Percentiles rank a stretch among this genome's conserved stretches.
Evolutionary conservation across 305 asterid genomes (phyloP).

Genomic region (Rubia tinctorum): DNA sequence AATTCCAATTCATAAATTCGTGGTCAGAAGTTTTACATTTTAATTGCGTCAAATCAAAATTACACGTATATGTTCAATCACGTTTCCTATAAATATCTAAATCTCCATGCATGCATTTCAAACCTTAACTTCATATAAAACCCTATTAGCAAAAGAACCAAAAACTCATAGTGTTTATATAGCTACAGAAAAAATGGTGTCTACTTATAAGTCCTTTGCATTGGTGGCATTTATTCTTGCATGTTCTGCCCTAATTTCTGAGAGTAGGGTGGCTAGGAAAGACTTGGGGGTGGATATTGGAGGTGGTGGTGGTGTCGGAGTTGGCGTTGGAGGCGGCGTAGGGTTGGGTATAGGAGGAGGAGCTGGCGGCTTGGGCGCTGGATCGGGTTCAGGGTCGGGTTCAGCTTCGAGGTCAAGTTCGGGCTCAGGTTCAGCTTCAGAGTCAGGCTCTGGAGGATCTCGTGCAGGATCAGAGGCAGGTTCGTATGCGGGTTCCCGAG

Average conservation of each 20-base stretch:
- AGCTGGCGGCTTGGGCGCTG: slow-evolving; percentile 27
- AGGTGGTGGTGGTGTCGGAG: slow-evolving; percentile 35
- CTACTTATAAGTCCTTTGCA: slow-evolving; percentile 16
- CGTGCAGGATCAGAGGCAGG: slow-evolving; percentile 38
- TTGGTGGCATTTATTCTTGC: slow-evolving; percentile 24
- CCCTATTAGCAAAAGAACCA: no score
- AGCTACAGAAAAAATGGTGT: slow-evolving; percentile 12
- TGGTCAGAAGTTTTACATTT: neutral
- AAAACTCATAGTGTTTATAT: neutral
- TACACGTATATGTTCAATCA: neutral
- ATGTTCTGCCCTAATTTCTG: slow-evolving; percentile 19
- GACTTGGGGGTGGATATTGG: slow-evolving; percentile 44
- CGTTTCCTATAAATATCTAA: slow-evolving; percentile 6
- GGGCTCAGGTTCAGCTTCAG: slow-evolving; percentile 23
- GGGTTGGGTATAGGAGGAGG: slow-evolving; percentile 39
- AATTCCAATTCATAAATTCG: neutral
- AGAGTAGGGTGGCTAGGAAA: slow-evolving; percentile 40
- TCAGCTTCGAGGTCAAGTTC: slow-evolving; percentile 34
- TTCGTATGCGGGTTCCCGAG: slow-evolving; percentile 23
- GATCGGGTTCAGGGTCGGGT: slow-evolving; percentile 33
- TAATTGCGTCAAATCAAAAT: neutral
- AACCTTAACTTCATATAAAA: neutral
- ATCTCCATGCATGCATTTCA: neutral
- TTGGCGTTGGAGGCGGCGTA: slow-evolving; percentile 39
- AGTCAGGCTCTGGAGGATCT: slow-evolving; percentile 28